phyloP scores from a whole-genome alignment of 179 eudicot species.

The Beta corolliflora region DNA sequence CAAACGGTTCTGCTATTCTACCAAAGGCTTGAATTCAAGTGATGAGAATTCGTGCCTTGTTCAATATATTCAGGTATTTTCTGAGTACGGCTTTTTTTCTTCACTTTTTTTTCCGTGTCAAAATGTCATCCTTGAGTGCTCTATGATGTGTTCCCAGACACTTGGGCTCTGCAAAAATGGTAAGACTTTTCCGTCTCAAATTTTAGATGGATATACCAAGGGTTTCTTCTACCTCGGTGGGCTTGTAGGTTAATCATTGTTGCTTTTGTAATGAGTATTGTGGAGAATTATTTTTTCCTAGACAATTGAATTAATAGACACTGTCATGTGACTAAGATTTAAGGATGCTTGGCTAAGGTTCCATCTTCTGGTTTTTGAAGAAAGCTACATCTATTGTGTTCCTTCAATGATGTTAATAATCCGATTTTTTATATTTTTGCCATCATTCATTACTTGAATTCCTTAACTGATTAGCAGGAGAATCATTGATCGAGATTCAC shows the following conservation, averaged over 20 bases:
- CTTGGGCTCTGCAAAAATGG: neutral
- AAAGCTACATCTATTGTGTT: too few relatives aligned
- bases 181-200: neutral
- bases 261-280: neutral
- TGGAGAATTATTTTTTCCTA: neutral
- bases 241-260: neutral
- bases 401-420: too few relatives aligned
- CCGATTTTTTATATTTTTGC: neutral
- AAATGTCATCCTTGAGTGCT: neutral
- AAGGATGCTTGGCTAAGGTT: neutral
- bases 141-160: neutral
- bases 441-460: neutral
- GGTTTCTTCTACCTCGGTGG: neutral
- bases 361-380: neutral
- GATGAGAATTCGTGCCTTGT: constrained; percentile 92
- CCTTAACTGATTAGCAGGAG: neutral
- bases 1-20: constrained; percentile 52
- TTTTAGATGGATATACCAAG: neutral
- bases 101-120: neutral
- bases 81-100: neutral
- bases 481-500: neutral
- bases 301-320: neutral
- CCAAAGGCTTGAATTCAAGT: constrained; percentile 79
- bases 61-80: constrained; percentile 82
- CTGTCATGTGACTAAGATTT: neutral